These are phyloP conservation scores for Tolypocladium guangdongense DNA, from an alignment of 2,329 filamentous ascomycete species.

Conservation along the genomic window DNA sequence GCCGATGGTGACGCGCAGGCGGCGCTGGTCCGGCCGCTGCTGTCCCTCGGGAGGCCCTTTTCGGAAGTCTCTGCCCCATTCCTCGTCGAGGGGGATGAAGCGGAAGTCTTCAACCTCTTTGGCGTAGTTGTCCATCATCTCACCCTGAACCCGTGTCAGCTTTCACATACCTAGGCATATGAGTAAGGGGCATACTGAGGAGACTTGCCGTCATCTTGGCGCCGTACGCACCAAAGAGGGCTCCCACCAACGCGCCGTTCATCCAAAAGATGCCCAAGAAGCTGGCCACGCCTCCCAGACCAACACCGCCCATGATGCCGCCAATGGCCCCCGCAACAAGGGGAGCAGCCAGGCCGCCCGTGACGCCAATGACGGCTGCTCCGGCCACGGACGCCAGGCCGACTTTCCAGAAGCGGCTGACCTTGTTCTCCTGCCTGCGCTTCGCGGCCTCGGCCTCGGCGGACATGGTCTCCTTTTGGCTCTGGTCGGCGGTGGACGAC, in stretches of 20 bases:
- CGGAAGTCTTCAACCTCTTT: slow-evolving; percentile 72
- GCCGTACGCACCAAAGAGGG: slow-evolving; percentile 81
- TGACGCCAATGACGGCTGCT: slow-evolving; percentile 82
- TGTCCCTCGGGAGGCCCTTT: slow-evolving; percentile 2
- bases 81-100: slow-evolving; percentile 61
- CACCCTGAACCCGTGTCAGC: slow-evolving; percentile 35
- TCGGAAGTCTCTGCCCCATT: slow-evolving; percentile 21
- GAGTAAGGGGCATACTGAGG: no score
- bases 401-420: slow-evolving; percentile 75
- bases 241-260: slow-evolving; percentile 74
- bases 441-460: slow-evolving; percentile 69
- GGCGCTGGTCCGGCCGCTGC: slow-evolving; percentile 23
- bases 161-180: no score
- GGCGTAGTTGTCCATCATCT: slow-evolving; percentile 82
- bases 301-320: slow-evolving; percentile 73
- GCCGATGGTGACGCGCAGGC: slow-evolving; percentile 71
- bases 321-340: slow-evolving; percentile 79
- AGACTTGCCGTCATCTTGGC: slow-evolving; percentile 52
- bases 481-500: slow-evolving; percentile 38
- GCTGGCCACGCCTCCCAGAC: slow-evolving; percentile 73
- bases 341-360: slow-evolving; percentile 81
- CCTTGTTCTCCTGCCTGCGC: slow-evolving; percentile 58
- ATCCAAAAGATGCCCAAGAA: slow-evolving; percentile 81
- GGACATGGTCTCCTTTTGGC: slow-evolving; percentile 42
- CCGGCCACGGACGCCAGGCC: slow-evolving; percentile 81